A percentile compares a stretch with the other conserved stretches of the same genome.
Conservation (phyloP, 2,329 filamentous ascomycete genomes). For the Phialophora expanda region DNA sequence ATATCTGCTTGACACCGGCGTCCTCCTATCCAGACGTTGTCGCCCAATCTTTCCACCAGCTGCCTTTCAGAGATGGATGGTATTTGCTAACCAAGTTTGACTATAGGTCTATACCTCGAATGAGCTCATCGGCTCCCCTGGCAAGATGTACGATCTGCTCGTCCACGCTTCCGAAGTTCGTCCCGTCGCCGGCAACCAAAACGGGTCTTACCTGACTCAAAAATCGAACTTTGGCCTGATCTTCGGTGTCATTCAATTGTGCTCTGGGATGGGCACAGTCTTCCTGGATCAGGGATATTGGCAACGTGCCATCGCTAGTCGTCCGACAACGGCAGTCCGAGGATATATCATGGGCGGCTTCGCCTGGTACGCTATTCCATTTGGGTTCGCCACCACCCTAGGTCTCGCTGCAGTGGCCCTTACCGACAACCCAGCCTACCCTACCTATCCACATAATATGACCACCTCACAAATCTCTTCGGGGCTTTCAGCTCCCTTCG, state of each 20-base stretch:
- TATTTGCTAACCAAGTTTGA: no score
- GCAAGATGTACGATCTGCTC: constrained; percentile 71
- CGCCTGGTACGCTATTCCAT: constrained; percentile 57
- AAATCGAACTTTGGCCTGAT: constrained; percentile 76
- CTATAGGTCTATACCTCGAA: constrained; percentile 67
- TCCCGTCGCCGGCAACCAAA: constrained; percentile 77
- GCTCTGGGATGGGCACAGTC: constrained; percentile 78
- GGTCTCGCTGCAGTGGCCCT: no score
- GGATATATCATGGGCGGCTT: constrained; percentile 50
- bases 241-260: constrained; percentile 88
- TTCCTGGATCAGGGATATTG: constrained; percentile 77
- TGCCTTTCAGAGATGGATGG: no score
- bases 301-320: constrained; percentile 64
- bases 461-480: constrained; percentile 41
- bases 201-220: constrained; percentile 89
- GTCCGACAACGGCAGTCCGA: constrained; percentile 45
- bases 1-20: no score
- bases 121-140: constrained; percentile 72
- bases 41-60: no score
- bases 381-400: constrained; percentile 48
- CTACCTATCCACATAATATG: no score
- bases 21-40: no score
- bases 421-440: no score
- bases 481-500: constrained; percentile 47
- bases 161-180: constrained; percentile 69